Evolutionary conservation across 305 asterid species (phyloP), one percentile per base, ranked within the genome.

Genomic region (Solanum hybrid): DNA sequence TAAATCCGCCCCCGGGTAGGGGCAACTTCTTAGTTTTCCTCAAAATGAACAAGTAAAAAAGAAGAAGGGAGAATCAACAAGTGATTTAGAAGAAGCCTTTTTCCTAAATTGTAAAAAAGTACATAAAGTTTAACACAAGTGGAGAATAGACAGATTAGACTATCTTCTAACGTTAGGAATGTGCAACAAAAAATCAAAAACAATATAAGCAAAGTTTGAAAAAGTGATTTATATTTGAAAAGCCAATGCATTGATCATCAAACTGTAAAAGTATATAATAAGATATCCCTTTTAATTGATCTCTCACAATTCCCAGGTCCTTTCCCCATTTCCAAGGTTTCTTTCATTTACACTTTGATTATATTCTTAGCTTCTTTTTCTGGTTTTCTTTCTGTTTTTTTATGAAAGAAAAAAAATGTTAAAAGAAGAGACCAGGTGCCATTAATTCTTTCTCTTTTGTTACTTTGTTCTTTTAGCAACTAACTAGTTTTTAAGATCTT

Each of bases 271-370:
- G 93, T 91, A 90, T 20, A 9, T 87, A n/a, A n/a, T 80, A 89
- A 79, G 57, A 84, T 79, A 91, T 91, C 91, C 91, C 92, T 51
- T 84, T 84, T 51, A 51, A 83, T 84, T 70, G 88, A 86, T 91
- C 91, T 89, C 92, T 89, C 92, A 85, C 90, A 89, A 68, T 90
- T 88, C 92, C 90, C 91, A 89, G 79, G 41, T 84, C 95, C 94
- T 94, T 89, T 94, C 92, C 81, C 92, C 83, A 87, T 92, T 94
- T 93, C 95, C 94, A 92, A 93, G 79, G 92, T 51, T 90, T 90
- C 84, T 87, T 87, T 73, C 68, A 17, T 87, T 39, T 61, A 89
- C 90, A 89, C 92, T 93, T 93, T 93, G 89, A 90, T 78, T 87
- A 90, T 51, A 89, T 89, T 87, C 91, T 72, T 75, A 73, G 37